Evolutionary conservation across 2,329 filamentous ascomycete genomes (phyloP), one percentile per base, ranked within the genome.

Genomic region (Fusarium phyllophilum): DNA sequence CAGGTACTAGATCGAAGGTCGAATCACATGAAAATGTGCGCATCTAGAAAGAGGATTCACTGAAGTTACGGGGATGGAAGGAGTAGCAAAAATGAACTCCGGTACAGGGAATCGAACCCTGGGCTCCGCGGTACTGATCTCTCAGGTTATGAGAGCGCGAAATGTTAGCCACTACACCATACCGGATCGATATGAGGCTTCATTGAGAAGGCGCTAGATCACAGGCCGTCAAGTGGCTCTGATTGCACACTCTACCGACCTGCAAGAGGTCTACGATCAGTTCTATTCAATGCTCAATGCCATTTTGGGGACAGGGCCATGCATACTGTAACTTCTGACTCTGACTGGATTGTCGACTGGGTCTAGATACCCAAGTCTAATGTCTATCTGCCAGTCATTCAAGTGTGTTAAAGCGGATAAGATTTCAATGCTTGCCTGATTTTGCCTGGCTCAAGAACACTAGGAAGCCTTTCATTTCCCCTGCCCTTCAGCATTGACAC

Each of bases 91-190:
- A 39, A 39, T 6, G 0, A 29, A 52, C 75, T 77, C 75, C 75
- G 73, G 75, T 77, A 77, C 75, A 77, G 75, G 75, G 75, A 77
- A 77, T 77, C 75, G 75, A 77, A 77, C 75, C 75, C 75, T 77
- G 72, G 72, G 75, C 75, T 77, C 75, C 74, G 74, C 72, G 75
- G 74, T 65, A 54, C 59, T 52, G 12, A 63, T 76, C 76, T 52
- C 77, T 77, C 75, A 79, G 22, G 54, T 76, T 69, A 65, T 79
- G 78, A 79, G 68, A 79, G 78, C 78, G 78, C 75, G 77, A 79
- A 79, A 79, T 79, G 78, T 79, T 79, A 78, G 78, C 78, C 78
- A 79, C 77, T 79, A 79, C 78, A 79, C 78, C 78, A 79, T 79
- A 79, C 78, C 78, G 78, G 78, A 79, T 69, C 7, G 20, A 48